These are phyloP conservation scores for Kurtzmaniella cleridarum DNA, from an alignment of 805 yeast species.

Conservation along the genomic window DNA sequence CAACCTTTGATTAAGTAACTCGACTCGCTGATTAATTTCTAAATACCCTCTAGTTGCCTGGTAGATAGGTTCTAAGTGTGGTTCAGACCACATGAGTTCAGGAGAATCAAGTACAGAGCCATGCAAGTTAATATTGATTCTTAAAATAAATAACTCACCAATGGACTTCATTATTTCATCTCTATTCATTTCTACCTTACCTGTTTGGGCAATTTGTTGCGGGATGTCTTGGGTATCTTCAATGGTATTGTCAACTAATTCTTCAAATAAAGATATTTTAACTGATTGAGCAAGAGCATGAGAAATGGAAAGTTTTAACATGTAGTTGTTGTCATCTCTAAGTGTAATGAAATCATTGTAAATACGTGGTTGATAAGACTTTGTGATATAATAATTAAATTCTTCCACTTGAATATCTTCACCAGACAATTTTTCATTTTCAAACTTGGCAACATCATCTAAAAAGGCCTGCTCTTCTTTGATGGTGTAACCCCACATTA, in stretches of 20 bases:
- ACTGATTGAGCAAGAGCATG: constrained; percentile 96
- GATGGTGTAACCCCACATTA: constrained; percentile 90
- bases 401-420: constrained; percentile 95
- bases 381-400: constrained; percentile 90
- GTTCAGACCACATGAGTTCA: constrained; percentile 98
- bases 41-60: constrained; percentile 95
- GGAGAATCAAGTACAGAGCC: constrained; percentile 93
- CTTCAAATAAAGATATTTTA: constrained; percentile 92
- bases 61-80: constrained; percentile 94
- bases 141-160: constrained; percentile 86
- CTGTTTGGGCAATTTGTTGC: constrained; percentile 88
- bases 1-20: constrained; percentile 80
- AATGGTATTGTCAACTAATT: constrained; percentile 91
- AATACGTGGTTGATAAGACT: constrained; percentile 89
- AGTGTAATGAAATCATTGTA: constrained; percentile 93
- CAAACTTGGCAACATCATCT: constrained; percentile 83
- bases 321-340: constrained; percentile 83
- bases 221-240: constrained; percentile 97
- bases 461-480: constrained; percentile 80
- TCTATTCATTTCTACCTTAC: constrained; percentile 90
- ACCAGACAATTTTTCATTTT: constrained; percentile 81
- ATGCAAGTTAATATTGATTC: constrained; percentile 77
- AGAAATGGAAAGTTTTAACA: constrained; percentile 87
- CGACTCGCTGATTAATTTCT: constrained; percentile 92
- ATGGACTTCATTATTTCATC: constrained; percentile 96